Evolutionary conservation across 441 rosid species (phyloP).

Genomic region (Mallotus japonicus): DNA sequence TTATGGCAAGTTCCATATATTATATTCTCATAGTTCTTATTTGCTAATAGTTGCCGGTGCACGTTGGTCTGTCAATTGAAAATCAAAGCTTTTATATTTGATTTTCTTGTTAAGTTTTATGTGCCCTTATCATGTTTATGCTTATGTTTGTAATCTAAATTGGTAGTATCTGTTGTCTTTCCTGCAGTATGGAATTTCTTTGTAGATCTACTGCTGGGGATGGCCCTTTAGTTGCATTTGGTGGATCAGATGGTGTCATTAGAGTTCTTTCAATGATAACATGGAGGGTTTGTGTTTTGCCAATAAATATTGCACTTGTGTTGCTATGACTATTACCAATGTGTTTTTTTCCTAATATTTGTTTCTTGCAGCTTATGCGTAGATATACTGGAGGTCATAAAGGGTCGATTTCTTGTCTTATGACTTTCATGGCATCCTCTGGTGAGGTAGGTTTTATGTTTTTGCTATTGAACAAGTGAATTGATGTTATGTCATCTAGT

Average conservation of each 20-base stretch:
- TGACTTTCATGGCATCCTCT: constrained; percentile 97
- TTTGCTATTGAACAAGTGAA: not conserved
- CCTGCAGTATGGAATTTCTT: constrained; percentile 90
- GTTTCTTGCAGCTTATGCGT: constrained; percentile 76
- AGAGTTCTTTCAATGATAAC: constrained; percentile 99
- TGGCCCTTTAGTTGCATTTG: constrained; percentile 97
- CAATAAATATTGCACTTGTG: constrained; percentile 22
- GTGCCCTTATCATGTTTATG: not conserved
- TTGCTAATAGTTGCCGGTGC: constrained; percentile 2
- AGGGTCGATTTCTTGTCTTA: constrained; percentile 90
- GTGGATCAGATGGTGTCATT: constrained; percentile 95
- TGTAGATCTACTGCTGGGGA: constrained; percentile 76
- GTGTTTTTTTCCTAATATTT: constrained; percentile 22
- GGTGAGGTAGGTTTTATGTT: constrained; percentile 70
- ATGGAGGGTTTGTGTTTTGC: constrained; percentile 72
- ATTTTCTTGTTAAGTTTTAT: not conserved
- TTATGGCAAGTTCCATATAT: constrained; percentile 58
- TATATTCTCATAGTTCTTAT: not conserved
- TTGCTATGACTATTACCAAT: constrained; percentile 14
- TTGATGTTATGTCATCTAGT: not conserved
- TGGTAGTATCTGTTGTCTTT: not conserved
- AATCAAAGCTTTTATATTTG: not conserved
- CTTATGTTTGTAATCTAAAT: not conserved
- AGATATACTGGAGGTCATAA: constrained; percentile 97
- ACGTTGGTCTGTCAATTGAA: not conserved